Base-by-base conservation (phyloP, 495 filamentous ascomycete species). In the Aspergillus bertholletiae region DNA sequence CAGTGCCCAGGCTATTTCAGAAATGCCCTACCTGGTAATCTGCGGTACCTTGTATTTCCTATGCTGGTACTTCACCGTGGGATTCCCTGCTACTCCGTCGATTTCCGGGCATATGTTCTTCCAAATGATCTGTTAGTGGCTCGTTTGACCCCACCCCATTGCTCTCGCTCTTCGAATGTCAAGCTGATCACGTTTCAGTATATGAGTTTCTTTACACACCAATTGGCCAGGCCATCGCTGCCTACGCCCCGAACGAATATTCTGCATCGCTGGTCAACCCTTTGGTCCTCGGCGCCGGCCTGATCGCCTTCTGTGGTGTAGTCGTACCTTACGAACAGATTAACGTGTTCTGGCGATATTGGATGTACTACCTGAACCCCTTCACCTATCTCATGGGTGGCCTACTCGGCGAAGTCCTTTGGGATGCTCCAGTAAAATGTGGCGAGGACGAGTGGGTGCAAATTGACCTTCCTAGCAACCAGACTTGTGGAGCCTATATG, bases 401-500 rank as follows among this genome's bases (percentile, higher is more conserved):
- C 4, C 66, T 80, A 2, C 57, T 80, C 13, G 74, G 67, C 21
- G 70, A 75, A 32, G 67, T 75, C 0, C 62, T 71, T 23, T 78
- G 67, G 66, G 69, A 70, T 24, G 65, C 68, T 18, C 51, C 69
- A 21, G 88, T 92, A 0, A 54, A 73, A 9, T 93, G 89, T 62
- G 59, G 67, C 3, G 49, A 68, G 0, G 55, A 59, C 1, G 89
- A 93, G 61, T 76, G 81, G 22, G 82, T 85, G 55, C 58, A 51
- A 0, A 92, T 93, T 69, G 69, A 59, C 0, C 78, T 86, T 3
- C 88, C 88, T 0, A 44, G 48, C 30, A 84, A 82, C 2, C 75
- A 84, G 58, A 84, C 75, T 0, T 93, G 89, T 58, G 87, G 83
- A 17, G 75, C 83, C 55, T 95, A 91, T 59, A 68, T 90, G 68